Evolutionary conservation across 179 eudicot genomes (phyloP), one percentile per base, ranked within the genome.

Genomic region (Camellia oleifera): DNA sequence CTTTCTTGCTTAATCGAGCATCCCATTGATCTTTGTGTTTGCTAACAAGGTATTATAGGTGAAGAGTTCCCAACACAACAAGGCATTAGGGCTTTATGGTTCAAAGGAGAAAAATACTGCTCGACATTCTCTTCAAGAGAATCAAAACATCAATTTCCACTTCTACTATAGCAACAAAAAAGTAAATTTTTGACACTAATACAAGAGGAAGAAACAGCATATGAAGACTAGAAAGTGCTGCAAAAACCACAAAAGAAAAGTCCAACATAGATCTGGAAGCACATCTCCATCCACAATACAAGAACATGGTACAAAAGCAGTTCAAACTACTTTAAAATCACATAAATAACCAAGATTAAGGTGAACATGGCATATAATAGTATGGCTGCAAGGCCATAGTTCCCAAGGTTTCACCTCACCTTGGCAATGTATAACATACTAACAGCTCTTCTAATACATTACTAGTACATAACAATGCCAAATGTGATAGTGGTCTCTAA

Each of bases 181-280:
- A 57, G 17, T 4, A 2, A 12, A 53, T 72, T 45, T 11, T 10
- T 4, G 17, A n/a, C 0, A 46, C 64, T 60, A 60, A n/a, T 4
- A n/a, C 18, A 17, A 48, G 40, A n/a, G 57, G 58, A 70, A 46
- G 74, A 48, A 70, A 70, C 74, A 70, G 48, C 12, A 70, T 40
- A 66, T 32, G 58, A 71, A 70, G 3, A 48, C 52, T 26, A 7
- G 3, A 46, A 70, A 70, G 56, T 15, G 74, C 74, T 46, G 32
- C 32, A 2, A 54, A 18, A 72, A 7, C 0, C 52, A 52, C n/a
- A 23, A n/a, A 10, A 0, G 52, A 5, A 44, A 12, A 4, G 57
- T 50, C 13, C 9, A 72, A 72, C 8, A 46, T 9, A 23, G 23
- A 56, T 56, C 23, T 8, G 14, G 13, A 6, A 26, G 50, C 50